Evolutionary conservation across 371 early-diverging fungal genomes (phyloP), one percentile per base, ranked within the genome.

Genomic region (Actinomortierella wolfii): DNA sequence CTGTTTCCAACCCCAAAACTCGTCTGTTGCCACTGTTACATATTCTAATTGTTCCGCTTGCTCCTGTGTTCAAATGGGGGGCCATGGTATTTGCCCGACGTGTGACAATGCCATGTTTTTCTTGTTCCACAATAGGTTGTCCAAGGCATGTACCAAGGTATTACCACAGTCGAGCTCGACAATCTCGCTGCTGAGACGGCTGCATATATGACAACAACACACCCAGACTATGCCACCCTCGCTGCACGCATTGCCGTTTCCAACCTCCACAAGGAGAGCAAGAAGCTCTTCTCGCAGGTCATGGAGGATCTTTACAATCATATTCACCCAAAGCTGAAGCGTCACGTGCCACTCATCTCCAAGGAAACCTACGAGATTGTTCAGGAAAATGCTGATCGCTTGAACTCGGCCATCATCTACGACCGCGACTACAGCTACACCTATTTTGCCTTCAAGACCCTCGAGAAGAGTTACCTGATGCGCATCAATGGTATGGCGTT

Each of bases 391-490:
- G 83, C 87, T 3, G 96, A 95, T 11, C 78, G 79, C 44, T 86
- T 99, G 59, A 91, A 99, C 81, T 85, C 90, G 20, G 92, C 95
- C 57, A 93, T 99, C 60, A 91, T 94, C 73, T 94, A 97, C 74
- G 92, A 95, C 48, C 92, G 99, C 65, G 99, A 99, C 78, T 98
- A 90, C 78, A 89, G 89, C 59, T 97, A 98, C 83, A 96, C 92
- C 81, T 99, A 89, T 83, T 99, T 99, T 88, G 99, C 99, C 15
- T 95, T 99, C 87, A 98, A 98, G 81, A 99, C 99, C 1, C 87
- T 99, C 15, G 95, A 97, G 77, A 92, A 96, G 49, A 92, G 94
- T 29, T 99, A 99, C 76, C 83, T 99, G 51, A 78, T 99, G 59
- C 87, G 91, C 57, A 89, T 97, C 76, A 86, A 93, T 64, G 89